phyloP scores from a whole-genome alignment of 129 eudicot species.

The Centrapalus pauciflorus region DNA sequence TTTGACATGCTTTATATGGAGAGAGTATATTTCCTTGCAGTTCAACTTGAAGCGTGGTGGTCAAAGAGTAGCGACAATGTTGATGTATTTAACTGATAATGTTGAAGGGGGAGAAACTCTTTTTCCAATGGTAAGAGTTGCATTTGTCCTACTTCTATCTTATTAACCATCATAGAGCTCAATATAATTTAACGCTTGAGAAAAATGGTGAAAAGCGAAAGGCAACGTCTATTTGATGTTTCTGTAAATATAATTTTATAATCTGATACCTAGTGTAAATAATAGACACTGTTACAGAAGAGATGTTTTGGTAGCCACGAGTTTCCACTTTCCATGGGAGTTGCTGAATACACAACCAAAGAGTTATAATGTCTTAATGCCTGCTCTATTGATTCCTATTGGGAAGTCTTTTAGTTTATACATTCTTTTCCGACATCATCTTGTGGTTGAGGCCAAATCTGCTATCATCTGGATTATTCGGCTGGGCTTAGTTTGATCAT shows the following conservation, averaged over 20 bases:
- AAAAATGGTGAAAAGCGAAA: not conserved
- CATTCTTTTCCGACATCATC: no score
- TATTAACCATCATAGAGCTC: not conserved
- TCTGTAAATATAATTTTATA: not conserved
- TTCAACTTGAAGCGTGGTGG: constrained; percentile 88
- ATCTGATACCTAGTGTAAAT: not conserved
- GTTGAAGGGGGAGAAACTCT: constrained; percentile 95
- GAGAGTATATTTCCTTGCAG: constrained; percentile 37
- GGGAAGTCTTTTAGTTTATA: no score
- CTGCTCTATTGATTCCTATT: no score
- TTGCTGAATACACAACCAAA: no score
- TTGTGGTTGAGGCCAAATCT: no score
- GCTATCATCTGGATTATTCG: no score
- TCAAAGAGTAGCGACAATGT: constrained; percentile 93
- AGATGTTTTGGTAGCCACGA: not conserved
- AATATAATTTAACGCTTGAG: not conserved
- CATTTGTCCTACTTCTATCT: constrained; percentile 8
- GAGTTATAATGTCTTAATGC: no score
- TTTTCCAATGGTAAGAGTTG: constrained; percentile 65
- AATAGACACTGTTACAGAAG: not conserved
- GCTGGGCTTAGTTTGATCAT: no score
- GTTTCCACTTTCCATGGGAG: no score
- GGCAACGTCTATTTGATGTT: not conserved
- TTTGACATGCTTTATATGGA: not conserved
- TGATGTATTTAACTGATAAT: constrained; percentile 90